Conservation (phyloP, 139 green algal genomes). For the Tetraselmis striata region DNA sequence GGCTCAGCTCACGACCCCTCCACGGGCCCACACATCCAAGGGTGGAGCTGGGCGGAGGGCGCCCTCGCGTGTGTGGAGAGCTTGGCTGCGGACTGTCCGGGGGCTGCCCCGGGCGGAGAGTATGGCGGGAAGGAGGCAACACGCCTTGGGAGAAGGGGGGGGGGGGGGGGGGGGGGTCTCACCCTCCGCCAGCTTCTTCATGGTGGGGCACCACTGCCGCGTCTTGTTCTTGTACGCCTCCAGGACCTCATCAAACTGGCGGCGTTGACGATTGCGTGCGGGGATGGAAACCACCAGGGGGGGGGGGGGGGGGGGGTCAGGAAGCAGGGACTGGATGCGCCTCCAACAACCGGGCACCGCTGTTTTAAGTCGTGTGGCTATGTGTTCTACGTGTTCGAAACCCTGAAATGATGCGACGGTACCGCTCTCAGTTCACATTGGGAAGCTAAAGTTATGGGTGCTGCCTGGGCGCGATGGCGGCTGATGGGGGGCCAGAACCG, state of each 20-base stretch:
- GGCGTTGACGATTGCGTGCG: not conserved
- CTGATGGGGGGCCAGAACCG: no score
- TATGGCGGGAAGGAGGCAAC: no score
- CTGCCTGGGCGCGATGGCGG: not conserved
- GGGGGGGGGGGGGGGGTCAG: no score
- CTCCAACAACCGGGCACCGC: not conserved
- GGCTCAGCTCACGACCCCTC: no score
- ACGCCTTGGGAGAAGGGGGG: not conserved
- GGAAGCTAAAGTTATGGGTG: not conserved
- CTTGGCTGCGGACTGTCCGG: no score
- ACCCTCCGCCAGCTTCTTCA: constrained; percentile 76
- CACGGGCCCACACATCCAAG: no score
- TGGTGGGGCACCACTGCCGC: constrained; percentile 55
- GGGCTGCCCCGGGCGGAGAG: no score
- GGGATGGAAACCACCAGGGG: not conserved
- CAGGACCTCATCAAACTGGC: constrained; percentile 61
- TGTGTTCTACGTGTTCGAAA: not conserved
- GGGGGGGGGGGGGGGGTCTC: not conserved
- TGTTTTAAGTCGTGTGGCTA: not conserved
- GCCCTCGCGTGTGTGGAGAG: no score
- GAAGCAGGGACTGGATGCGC: no score
- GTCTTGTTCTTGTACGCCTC: constrained; percentile 59
- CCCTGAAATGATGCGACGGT: not conserved
- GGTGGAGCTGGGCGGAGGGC: no score
- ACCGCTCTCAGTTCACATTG: not conserved